Evolutionary conservation across 306 rosid species (phyloP).

Genomic region (Dalbergia oliveri): DNA sequence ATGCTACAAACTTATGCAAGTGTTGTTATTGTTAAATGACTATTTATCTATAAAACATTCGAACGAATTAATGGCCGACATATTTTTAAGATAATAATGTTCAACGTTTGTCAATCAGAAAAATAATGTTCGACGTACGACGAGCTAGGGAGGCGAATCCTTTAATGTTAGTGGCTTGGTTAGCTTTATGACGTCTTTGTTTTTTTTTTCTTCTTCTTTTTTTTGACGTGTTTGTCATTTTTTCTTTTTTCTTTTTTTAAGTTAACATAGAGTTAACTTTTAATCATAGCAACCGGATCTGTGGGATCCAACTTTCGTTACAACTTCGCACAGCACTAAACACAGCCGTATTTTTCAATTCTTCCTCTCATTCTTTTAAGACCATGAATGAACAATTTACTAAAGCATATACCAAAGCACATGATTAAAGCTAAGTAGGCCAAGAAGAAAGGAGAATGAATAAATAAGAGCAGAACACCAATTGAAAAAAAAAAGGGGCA

Average conservation of each 20-base stretch:
- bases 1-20: not conserved
- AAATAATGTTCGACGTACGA: not conserved
- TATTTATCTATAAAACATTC: not conserved
- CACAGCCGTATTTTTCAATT: not conserved
- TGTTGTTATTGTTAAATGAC: not conserved
- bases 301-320: not conserved
- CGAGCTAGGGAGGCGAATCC: too few relatives aligned
- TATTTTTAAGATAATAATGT: not conserved
- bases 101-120: not conserved
- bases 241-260: not conserved
- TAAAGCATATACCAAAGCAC: not conserved
- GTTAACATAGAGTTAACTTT: not conserved
- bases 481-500: not conserved
- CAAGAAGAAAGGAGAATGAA: not conserved
- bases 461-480: slow-evolving; percentile 24
- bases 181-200: too few relatives aligned
- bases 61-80: not conserved
- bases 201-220: not conserved
- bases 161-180: too few relatives aligned
- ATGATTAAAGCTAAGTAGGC: slow-evolving; percentile 14
- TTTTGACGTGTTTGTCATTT: not conserved
- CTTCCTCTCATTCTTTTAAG: not conserved
- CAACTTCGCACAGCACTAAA: not conserved
- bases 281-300: slow-evolving; percentile 16
- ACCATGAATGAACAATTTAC: not conserved